A percentile compares a stretch with the other conserved stretches of the same genome.
These are phyloP conservation scores for Trichothecium sympodiale DNA, from an alignment of 2,329 filamentous ascomycete species.

Conservation along the genomic window DNA sequence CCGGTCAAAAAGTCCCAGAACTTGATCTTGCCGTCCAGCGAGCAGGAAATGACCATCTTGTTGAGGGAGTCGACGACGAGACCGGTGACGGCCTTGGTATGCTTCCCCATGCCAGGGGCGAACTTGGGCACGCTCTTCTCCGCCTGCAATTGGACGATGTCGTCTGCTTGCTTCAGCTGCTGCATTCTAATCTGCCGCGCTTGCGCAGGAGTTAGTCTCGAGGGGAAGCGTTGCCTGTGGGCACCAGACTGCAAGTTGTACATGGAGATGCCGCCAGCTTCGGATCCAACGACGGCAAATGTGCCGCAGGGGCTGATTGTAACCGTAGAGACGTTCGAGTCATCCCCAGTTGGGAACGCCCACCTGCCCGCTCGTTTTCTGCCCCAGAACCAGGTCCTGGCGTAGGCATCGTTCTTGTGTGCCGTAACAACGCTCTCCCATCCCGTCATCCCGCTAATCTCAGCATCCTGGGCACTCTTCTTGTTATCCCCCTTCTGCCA, in stretches of 20 bases:
- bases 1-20: conserved; percentile 96
- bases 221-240: conserved; percentile 80
- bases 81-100: conserved; percentile 74
- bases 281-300: conserved; percentile 83
- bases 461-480: conserved; percentile 53
- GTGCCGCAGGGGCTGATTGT: conserved; percentile 86
- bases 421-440: conserved; percentile 97
- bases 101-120: conserved; percentile 52
- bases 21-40: conserved; percentile 84
- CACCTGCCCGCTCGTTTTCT: conserved; percentile 86
- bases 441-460: conserved; percentile 67
- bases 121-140: conserved; percentile 28
- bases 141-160: conserved; percentile 43
- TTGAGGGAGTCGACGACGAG: conserved; percentile 85
- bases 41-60: conserved; percentile 73
- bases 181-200: conserved; percentile 63
- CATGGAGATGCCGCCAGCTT: conserved; percentile 77
- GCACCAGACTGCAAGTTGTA: conserved; percentile 92
- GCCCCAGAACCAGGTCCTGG: conserved; percentile 97
- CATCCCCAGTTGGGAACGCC: conserved; percentile 81
- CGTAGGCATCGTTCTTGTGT: conserved; percentile 73
- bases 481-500: conserved; percentile 69
- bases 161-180: conserved; percentile 46
- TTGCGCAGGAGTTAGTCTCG: conserved; percentile 65
- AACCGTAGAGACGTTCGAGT: conserved; percentile 73